Conservation (phyloP, 768 basidiomycete genomes). For the Termitomyces titanicus region DNA sequence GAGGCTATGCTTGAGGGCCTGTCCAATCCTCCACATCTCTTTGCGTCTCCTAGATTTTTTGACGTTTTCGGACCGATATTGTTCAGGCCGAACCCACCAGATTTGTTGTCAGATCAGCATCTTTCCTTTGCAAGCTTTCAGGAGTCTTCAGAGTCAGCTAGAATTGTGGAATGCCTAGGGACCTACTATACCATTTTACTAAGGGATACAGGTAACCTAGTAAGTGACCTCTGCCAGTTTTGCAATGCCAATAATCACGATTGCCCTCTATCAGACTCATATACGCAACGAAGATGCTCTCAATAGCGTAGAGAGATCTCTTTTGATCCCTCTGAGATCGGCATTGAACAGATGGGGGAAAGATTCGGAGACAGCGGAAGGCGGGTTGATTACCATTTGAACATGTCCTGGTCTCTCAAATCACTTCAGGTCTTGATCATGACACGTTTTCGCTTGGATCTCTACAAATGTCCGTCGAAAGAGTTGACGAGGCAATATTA, state of each 20-base stretch:
- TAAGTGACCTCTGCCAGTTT: conserved; percentile 17
- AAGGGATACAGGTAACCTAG: conserved; percentile 56
- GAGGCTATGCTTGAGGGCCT: conserved; percentile 58
- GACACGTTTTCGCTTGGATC: conserved; percentile 38
- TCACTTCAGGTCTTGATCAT: conserved; percentile 26
- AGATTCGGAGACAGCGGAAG: conserved; percentile 17
- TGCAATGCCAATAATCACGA: background rate
- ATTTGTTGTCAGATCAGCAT: conserved; percentile 36
- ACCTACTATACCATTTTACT: conserved; percentile 64
- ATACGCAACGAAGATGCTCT: conserved; percentile 43
- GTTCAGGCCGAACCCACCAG: conserved; percentile 53
- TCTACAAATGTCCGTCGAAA: conserved; percentile 44
- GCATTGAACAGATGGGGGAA: conserved; percentile 32
- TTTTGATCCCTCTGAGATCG: conserved; percentile 42
- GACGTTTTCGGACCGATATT: conserved; percentile 56
- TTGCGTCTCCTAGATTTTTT: conserved; percentile 54
- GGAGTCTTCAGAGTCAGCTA: conserved; percentile 52
- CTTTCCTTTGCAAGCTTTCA: conserved; percentile 43
- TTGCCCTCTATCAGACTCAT: conserved; percentile 38
- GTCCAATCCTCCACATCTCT: conserved; percentile 33
- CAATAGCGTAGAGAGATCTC: conserved; percentile 37
- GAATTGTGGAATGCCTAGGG: conserved; percentile 63
- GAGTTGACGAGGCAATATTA: conserved; percentile 37
- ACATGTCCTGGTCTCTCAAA: background rate
- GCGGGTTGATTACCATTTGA: conserved; percentile 17